Conservation (phyloP, 768 basidiomycete genomes). For the Hygrocybe punicea region DNA sequence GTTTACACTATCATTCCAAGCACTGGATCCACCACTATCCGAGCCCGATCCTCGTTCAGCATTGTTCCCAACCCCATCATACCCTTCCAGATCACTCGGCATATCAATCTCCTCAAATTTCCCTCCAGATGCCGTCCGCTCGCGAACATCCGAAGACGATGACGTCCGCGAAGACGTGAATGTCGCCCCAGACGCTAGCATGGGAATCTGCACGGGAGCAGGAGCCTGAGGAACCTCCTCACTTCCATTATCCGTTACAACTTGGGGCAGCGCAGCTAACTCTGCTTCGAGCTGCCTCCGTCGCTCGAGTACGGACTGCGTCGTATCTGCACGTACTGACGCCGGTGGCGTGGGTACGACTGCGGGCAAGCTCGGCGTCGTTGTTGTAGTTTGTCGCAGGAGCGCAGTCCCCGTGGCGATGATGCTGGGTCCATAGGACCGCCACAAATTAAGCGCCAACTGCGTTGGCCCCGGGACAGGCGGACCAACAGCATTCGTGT, state of each 20-base stretch:
- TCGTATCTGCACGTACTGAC: conserved; percentile 20
- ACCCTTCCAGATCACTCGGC: conserved; percentile 67
- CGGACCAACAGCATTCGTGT: conserved; percentile 38
- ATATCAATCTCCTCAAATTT: conserved; percentile 69
- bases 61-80: conserved; percentile 45
- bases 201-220: conserved; percentile 32
- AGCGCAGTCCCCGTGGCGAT: conserved; percentile 65
- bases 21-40: conserved; percentile 25
- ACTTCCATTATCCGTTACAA: background rate
- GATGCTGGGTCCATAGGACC: conserved; percentile 71
- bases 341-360: too few relatives aligned
- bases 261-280: conserved; percentile 43
- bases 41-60: conserved; percentile 22
- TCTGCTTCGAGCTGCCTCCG: conserved; percentile 55
- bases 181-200: conserved; percentile 31
- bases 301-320: conserved; percentile 42
- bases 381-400: conserved; percentile 49
- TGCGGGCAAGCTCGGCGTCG: too few relatives aligned
- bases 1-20: conserved; percentile 20
- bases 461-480: conserved; percentile 63
- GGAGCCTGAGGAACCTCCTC: conserved; percentile 13
- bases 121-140: conserved; percentile 42
- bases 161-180: conserved; percentile 36
- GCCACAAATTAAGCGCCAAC: conserved; percentile 66
- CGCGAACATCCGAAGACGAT: conserved; percentile 44